Conservation (phyloP, 148 eudicot species). For the Linanthus parryae region DNA sequence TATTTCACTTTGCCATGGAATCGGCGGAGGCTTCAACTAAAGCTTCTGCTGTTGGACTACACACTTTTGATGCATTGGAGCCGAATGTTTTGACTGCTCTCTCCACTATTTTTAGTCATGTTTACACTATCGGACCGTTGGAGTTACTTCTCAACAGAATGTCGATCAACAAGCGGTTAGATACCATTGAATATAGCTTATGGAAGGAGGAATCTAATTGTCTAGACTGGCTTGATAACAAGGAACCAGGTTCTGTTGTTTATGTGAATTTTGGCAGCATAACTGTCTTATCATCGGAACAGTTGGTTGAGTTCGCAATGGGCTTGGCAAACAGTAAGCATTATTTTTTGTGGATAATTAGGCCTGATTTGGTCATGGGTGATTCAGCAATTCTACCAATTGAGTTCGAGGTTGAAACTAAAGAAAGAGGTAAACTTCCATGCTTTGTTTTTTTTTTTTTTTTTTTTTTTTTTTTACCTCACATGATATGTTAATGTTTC, state of each 20-base stretch:
- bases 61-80: constrained; percentile 14
- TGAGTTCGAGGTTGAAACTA: background rate
- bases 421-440: no score
- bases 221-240: constrained; percentile 4
- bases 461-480: no score
- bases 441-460: no score
- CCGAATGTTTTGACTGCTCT: constrained; percentile 2
- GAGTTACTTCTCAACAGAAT: constrained; percentile 3
- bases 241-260: constrained; percentile 3
- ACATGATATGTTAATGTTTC: no score
- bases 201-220: constrained; percentile 1
- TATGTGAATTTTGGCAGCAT: constrained; percentile 9
- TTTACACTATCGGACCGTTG: constrained; percentile 5
- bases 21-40: constrained; percentile 8
- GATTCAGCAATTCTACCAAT: background rate
- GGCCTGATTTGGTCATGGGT: constrained; percentile 2
- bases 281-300: background rate
- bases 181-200: background rate
- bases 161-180: background rate
- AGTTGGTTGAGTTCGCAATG: constrained; percentile 10
- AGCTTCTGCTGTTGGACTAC: constrained; percentile 9
- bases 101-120: constrained; percentile 4
- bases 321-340: background rate
- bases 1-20: constrained; percentile 11
- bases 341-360: background rate